These are phyloP conservation scores for Opeltia flavorubescens DNA, from an alignment of 495 filamentous ascomycete species.

Conservation along the genomic window DNA sequence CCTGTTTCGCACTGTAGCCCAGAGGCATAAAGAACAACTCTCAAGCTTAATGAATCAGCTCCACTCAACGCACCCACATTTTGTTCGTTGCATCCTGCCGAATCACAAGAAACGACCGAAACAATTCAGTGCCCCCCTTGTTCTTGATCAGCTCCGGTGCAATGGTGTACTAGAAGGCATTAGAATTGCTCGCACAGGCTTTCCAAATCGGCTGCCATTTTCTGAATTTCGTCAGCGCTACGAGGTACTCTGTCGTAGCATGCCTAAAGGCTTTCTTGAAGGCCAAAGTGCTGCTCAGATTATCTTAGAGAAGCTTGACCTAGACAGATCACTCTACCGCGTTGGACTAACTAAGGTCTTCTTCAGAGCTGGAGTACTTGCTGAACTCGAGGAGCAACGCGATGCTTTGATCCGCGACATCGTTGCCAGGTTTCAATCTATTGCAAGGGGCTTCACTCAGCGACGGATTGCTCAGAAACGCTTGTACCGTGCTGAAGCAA, in stretches of 20 bases:
- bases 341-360: conserved; percentile 97
- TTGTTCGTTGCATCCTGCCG: conserved; percentile 93
- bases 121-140: conserved; percentile 72
- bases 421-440: conserved; percentile 84
- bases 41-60: conserved; percentile 92
- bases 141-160: conserved; percentile 89
- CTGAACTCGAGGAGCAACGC: conserved; percentile 89
- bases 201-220: conserved; percentile 87
- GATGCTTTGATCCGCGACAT: conserved; percentile 86
- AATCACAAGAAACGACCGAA: conserved; percentile 99
- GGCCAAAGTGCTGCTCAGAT: conserved; percentile 71
- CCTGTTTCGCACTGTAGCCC: conserved; percentile 90
- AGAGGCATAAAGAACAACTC: conserved; percentile 94
- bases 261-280: conserved; percentile 84
- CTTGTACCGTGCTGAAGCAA: conserved; percentile 86
- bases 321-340: conserved; percentile 77
- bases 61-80: conserved; percentile 93
- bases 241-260: conserved; percentile 81
- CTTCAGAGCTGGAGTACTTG: conserved; percentile 91
- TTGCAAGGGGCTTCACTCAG: conserved; percentile 79
- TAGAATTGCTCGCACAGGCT: conserved; percentile 93
- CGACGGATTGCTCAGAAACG: conserved; percentile 80
- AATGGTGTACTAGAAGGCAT: conserved; percentile 99
- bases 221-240: conserved; percentile 92
- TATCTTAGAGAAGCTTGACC: conserved; percentile 78